Base-by-base conservation (phyloP, 1,284 basidiomycete species). In the Athelia psychrophila region DNA sequence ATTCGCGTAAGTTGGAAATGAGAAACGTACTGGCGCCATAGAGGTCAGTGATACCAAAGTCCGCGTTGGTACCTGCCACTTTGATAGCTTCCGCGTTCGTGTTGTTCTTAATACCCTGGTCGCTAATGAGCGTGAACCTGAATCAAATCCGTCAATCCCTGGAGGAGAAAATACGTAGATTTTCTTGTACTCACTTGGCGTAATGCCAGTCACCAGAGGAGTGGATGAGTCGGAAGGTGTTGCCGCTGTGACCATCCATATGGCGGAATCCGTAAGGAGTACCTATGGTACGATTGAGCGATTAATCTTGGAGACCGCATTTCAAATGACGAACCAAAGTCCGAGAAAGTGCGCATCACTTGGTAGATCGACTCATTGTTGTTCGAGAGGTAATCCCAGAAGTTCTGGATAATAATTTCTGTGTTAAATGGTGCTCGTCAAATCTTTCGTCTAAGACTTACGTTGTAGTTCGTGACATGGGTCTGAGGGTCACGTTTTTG, bases 21-120 rank as follows among this genome's bases (percentile, higher is more conserved):
- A 30, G 13, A 30, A 30, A 30, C 27, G 13, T 30, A 30, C 27
- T 71, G 19, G 70, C 61, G 19, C 73, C 66, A 49, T 59, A 73
- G 32, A 74, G 58, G 50, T 72, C 67, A 42, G 66, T 59, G 54
- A 67, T 64, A 38, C 68, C 63, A 51, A 64, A 73, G 52, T 74
- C 72, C 1, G 73, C 65, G 49, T 73, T 67, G 32, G 60, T 49
- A 36, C 73, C 71, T n/a, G 64, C 63, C 55, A 58, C 54, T 47
- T 60, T 52, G 19, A 65, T 64, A 4, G 70, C 62, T 54, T 75
- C 68, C 3, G 70, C 65, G 48, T 62, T 60, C 13, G 70, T 74
- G 24, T 59, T 54, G 40, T 63, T 61, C 49, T 33, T 54, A 24
- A 59, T 52, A 3, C 60, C 59, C 45, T 61, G 61, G 36, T 63